A percentile compares a stretch with the other conserved stretches of the same genome.
phyloP scores from a whole-genome alignment of 2,329 filamentous ascomycete species.

The Rhinocladiella similis region DNA sequence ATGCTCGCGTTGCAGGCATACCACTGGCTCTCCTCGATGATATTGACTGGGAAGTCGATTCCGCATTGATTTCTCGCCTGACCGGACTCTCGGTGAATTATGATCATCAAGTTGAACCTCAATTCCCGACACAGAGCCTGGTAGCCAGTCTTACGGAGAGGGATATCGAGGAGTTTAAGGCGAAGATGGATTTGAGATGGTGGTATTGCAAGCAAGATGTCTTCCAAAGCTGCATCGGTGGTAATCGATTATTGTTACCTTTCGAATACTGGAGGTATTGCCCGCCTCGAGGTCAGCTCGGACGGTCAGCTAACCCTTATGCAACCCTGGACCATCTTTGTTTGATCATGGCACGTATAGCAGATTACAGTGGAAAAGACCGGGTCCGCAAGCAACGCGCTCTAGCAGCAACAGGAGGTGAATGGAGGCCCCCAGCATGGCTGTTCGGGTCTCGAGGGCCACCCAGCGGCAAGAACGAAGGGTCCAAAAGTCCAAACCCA shows the following conservation, averaged over 20 bases:
- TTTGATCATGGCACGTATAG: conserved; percentile 75
- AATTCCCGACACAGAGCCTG: conserved; percentile 7
- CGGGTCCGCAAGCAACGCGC: conserved; percentile 73
- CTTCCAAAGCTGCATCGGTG: conserved; percentile 86
- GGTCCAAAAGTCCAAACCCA: not conserved
- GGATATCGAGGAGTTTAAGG: conserved; percentile 79
- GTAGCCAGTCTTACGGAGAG: conserved; percentile 40
- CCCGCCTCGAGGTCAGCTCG: conserved; percentile 78
- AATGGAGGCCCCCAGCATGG: conserved; percentile 50
- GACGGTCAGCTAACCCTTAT: conserved; percentile 75
- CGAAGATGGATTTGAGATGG: conserved; percentile 86
- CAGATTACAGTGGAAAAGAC: conserved; percentile 76
- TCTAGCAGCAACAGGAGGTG: conserved; percentile 58
- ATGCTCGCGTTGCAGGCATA: conserved; percentile 33
- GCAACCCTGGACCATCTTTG: conserved; percentile 88
- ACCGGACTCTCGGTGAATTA: conserved; percentile 60
- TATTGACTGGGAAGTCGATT: conserved; percentile 52
- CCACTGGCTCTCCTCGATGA: conserved; percentile 45
- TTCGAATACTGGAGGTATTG: conserved; percentile 83
- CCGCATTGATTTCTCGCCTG: conserved; percentile 58
- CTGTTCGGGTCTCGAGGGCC: conserved; percentile 36
- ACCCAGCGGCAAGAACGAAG: not conserved
- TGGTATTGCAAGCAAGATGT: conserved; percentile 95
- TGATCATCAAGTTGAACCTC: conserved; percentile 51
- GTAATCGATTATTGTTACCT: conserved; percentile 80